These are phyloP conservation scores for Melianthus villosus DNA, from an alignment of 441 rosid genomes.

Conservation along the genomic window DNA sequence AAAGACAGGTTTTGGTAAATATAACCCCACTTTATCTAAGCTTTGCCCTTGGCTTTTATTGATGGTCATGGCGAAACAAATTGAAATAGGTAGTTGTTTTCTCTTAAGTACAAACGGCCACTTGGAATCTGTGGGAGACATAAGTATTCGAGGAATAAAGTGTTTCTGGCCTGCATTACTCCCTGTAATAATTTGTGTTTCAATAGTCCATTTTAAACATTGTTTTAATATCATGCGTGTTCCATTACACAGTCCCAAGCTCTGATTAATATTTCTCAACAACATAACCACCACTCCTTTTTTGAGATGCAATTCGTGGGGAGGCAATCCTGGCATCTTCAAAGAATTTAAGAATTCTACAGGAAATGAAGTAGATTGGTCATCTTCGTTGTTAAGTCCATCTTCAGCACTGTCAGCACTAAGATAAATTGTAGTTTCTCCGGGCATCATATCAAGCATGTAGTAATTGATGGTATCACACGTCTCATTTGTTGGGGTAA, in stretches of 20 bases:
- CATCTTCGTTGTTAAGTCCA: neutral
- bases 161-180: neutral
- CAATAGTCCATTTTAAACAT: neutral
- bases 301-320: constrained; percentile 1
- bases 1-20: constrained; percentile 1
- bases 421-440: neutral
- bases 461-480: neutral
- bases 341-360: constrained; percentile 3
- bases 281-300: neutral
- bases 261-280: constrained; percentile 6
- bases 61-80: constrained; percentile 4
- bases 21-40: neutral
- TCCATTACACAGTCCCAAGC: neutral
- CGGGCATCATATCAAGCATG: neutral
- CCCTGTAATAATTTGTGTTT: neutral
- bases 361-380: neutral
- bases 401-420: neutral
- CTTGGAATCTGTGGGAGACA: neutral
- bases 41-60: constrained; percentile 11
- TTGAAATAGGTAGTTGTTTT: constrained; percentile 5
- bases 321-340: neutral
- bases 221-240: neutral
- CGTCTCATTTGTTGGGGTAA: neutral
- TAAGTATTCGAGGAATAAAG: neutral
- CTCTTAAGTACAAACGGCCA: neutral